Evolutionary conservation across 371 early-diverging fungal genomes (phyloP).

Genomic region (Mucor plumbeus): DNA sequence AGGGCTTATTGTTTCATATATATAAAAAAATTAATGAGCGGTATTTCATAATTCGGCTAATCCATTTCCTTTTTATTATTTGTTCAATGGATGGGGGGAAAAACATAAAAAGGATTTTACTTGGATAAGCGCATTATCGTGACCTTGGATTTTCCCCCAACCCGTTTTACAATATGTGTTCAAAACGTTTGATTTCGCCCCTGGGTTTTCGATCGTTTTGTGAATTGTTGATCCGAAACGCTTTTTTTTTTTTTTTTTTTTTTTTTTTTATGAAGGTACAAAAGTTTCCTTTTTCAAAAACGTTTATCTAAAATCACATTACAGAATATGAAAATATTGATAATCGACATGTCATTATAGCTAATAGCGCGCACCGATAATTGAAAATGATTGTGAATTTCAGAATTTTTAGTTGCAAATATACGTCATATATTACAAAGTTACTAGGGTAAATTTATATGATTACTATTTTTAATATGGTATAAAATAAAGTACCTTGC

Average conservation of each 20-base stretch:
- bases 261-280: neutral
- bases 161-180: neutral
- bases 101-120: neutral
- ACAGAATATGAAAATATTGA: neutral
- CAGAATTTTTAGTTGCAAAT: too few relatives aligned
- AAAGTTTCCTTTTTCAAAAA: neutral
- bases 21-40: neutral
- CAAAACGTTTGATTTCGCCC: neutral
- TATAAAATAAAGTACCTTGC: too few relatives aligned
- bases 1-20: constrained; percentile 4
- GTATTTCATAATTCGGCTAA: neutral
- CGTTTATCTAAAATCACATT: neutral
- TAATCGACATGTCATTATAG: too few relatives aligned
- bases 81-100: constrained; percentile 10
- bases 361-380: neutral
- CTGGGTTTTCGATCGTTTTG: neutral
- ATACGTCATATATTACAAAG: too few relatives aligned
- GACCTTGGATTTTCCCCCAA: constrained; percentile 11
- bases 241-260: too few relatives aligned
- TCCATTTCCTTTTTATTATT: neutral
- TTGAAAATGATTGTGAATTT: too few relatives aligned
- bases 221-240: neutral
- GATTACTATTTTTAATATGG: too few relatives aligned
- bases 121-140: neutral
- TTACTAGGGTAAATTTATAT: too few relatives aligned